phyloP scores from a whole-genome alignment of 768 basidiomycete genomes.

The Cubamyces sp. region DNA sequence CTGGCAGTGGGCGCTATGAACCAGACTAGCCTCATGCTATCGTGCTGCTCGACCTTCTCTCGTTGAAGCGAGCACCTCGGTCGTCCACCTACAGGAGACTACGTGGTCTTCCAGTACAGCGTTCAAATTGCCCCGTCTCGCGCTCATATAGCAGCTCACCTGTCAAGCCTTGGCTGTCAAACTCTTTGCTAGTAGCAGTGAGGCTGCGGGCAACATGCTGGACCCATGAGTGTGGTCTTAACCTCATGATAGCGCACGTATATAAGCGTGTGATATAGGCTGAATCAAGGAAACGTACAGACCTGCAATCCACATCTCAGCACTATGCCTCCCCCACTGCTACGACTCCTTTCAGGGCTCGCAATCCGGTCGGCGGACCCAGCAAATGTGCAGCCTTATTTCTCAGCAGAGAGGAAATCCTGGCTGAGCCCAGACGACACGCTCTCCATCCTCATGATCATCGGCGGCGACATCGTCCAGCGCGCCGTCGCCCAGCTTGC shows the following conservation, averaged over 20 bases:
- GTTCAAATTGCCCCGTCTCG: too few species aligned
- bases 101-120: too few species aligned
- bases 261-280: too few species aligned
- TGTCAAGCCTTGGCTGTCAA: too few species aligned
- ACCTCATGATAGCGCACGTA: not conserved
- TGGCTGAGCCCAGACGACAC: slow-evolving; percentile 36
- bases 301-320: not conserved
- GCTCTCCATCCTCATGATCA: slow-evolving; percentile 35
- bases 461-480: slow-evolving; percentile 40
- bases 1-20: too few species aligned
- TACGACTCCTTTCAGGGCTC: slow-evolving; percentile 1
- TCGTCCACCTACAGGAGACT: too few species aligned
- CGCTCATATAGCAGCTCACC: too few species aligned
- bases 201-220: not conserved
- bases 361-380: not conserved
- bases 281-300: too few species aligned
- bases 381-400: slow-evolving; percentile 2
- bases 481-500: slow-evolving; percentile 37
- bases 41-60: too few species aligned
- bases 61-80: too few species aligned
- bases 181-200: not conserved
- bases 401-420: slow-evolving; percentile 11
- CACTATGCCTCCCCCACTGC: slow-evolving; percentile 12
- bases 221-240: not conserved
- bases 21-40: too few species aligned